Conservation (phyloP, 129 eudicot genomes). For the Artemisia argyi region DNA sequence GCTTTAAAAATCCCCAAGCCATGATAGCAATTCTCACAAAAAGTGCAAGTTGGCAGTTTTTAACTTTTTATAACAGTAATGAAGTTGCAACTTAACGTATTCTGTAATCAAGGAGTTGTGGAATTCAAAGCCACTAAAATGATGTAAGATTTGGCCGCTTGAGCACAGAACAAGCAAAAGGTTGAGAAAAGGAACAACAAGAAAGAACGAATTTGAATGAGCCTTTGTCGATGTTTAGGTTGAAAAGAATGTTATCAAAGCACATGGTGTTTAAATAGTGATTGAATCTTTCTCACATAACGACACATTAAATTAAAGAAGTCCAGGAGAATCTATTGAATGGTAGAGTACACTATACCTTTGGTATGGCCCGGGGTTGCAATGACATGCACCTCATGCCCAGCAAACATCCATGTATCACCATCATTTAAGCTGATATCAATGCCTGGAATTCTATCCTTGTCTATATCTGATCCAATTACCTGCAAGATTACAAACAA, state of each 20-base stretch:
- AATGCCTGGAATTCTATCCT: constrained; percentile 91
- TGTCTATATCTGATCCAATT: constrained; percentile 75
- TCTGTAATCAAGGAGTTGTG: not conserved
- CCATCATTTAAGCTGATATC: constrained; percentile 85
- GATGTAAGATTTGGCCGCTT: not conserved
- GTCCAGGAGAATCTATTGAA: constrained; percentile 4
- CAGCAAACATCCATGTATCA: constrained; percentile 92
- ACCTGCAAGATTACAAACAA: constrained; percentile 51
- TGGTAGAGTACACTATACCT: constrained; percentile 41
- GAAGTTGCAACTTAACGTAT: not conserved
- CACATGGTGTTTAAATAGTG: not conserved
- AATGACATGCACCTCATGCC: constrained; percentile 88
- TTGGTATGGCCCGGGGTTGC: constrained; percentile 92
- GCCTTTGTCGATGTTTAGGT: not conserved
- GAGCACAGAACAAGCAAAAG: not conserved
- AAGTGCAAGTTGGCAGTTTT: constrained; percentile 6
- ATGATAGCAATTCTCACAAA: constrained; percentile 6
- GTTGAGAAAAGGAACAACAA: not conserved
- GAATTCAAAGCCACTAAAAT: not conserved
- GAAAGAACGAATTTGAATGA: not conserved
- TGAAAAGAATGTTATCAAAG: not conserved
- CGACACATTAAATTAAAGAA: no score
- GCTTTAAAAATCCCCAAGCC: constrained; percentile 8
- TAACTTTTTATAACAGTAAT: not conserved
- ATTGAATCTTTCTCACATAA: no score